phyloP scores from a whole-genome alignment of 2,329 filamentous ascomycete genomes.

The Cladophialophora bantiana region DNA sequence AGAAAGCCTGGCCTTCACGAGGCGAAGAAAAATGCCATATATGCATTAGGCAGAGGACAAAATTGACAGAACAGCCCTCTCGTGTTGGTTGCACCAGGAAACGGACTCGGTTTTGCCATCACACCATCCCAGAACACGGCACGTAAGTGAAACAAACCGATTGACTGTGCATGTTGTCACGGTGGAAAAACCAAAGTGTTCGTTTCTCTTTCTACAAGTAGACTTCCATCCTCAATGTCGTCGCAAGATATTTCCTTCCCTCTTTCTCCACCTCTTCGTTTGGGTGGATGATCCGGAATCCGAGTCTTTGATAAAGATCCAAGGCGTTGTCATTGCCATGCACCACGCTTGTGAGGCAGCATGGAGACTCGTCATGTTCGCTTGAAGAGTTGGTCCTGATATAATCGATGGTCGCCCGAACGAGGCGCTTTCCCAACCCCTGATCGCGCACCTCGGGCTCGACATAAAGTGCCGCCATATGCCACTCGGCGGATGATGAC shows the following conservation, averaged over 20 bases:
- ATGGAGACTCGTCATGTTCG: slow-evolving; percentile 5
- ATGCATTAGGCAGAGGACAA: background rate
- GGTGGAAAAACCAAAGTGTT: background rate
- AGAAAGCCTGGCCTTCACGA: background rate
- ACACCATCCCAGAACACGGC: background rate
- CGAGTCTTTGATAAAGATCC: slow-evolving; percentile 32
- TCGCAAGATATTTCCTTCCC: slow-evolving; percentile 25
- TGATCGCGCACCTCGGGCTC: slow-evolving; percentile 27
- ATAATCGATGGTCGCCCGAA: slow-evolving; percentile 31
- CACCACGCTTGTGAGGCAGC: slow-evolving; percentile 20
- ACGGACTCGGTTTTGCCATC: background rate
- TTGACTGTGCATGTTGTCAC: background rate
- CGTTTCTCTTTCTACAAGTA: background rate
- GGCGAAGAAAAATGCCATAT: background rate
- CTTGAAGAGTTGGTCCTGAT: slow-evolving; percentile 9
- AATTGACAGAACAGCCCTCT: background rate
- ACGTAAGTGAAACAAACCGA: background rate
- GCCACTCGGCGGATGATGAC: slow-evolving; percentile 15
- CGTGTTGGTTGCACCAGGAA: background rate
- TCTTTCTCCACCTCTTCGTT: slow-evolving; percentile 30
- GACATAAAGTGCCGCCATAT: slow-evolving; percentile 33
- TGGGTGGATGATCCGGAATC: slow-evolving; percentile 30
- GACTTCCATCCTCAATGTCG: slow-evolving; percentile 20
- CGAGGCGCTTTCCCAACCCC: slow-evolving; percentile 31
- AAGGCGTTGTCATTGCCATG: slow-evolving; percentile 36